Base-by-base conservation (phyloP, 495 filamentous ascomycete species). In the Daldinia concentrica region DNA sequence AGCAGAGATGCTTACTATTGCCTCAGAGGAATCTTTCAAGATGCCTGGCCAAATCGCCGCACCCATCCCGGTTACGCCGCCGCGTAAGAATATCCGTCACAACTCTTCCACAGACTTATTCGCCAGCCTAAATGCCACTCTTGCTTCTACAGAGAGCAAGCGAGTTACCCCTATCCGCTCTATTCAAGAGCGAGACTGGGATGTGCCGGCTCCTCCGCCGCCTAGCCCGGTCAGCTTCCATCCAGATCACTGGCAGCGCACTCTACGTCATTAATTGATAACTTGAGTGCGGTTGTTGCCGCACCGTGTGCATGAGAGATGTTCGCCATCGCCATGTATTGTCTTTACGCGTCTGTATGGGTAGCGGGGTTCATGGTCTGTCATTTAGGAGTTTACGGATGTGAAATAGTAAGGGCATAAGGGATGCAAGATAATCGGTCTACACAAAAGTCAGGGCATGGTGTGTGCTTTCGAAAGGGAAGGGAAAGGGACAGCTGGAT, bases 151-250 rank as follows among this genome's bases (percentile, higher is more conserved):
- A 67, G 69, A 72, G 63, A 73, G 64, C 76, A 69, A 78, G 65
- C 74, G 75, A n/a, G 45, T 73, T 36, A 77, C 81, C 0, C 81
- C 83, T 14, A 78, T 79, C 64, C 82, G 79, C 73, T 68, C 77
- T 60, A 84, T 84, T 72, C 80, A 79, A 66, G 82, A 85, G 75
- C 72, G 79, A 50, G 83, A 85, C 74, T 85, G 82, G 78, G 77
- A 81, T 34, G 83, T 85, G 22, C 83, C 83, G 43, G 82, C 82
- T 12, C 82, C 83, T 1, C 83, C 83, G 19, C 83, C 83, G 29
- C 83, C 83, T 6, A 83, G 80, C 66, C 83, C 83, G 27, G 81
- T 85, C 62, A 79, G 81, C 75, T 85, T 82, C 70, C 78, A 79
- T 26, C 66, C 75, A 32, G 80, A 83, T 66, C 79, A 83, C 68